phyloP scores from a whole-genome alignment of 768 basidiomycete species.

The Lactarius hatsudake region DNA sequence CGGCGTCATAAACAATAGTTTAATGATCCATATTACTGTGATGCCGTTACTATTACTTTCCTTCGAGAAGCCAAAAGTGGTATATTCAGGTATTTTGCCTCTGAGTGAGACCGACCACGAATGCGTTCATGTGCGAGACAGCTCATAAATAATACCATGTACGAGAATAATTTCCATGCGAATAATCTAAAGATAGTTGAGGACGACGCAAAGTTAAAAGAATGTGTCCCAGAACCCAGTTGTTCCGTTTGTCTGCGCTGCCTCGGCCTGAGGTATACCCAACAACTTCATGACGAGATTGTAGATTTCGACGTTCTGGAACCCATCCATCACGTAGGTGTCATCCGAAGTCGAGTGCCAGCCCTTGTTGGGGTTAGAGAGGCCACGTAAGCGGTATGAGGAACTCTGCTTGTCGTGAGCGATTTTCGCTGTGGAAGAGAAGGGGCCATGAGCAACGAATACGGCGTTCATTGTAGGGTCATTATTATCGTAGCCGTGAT shows the following conservation, averaged over 20 bases:
- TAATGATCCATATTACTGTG: too few relatives aligned
- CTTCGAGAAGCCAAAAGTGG: too few relatives aligned
- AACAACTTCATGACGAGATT: slow-evolving; percentile 75
- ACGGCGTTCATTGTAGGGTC: slow-evolving; percentile 80
- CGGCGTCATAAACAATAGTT: neutral
- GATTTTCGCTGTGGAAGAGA: slow-evolving; percentile 65
- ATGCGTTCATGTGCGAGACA: neutral
- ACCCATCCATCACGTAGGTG: slow-evolving; percentile 75
- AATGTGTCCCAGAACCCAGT: slow-evolving; percentile 81
- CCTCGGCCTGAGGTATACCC: slow-evolving; percentile 49
- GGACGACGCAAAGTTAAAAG: slow-evolving; percentile 37
- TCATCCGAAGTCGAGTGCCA: slow-evolving; percentile 69
- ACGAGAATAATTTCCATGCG: neutral
- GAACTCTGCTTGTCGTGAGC: slow-evolving; percentile 39
- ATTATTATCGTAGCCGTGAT: slow-evolving; percentile 87
- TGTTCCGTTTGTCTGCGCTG: slow-evolving; percentile 74
- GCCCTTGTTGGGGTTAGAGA: slow-evolving; percentile 41
- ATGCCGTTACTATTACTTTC: too few relatives aligned
- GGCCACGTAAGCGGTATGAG: slow-evolving; percentile 28
- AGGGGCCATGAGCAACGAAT: slow-evolving; percentile 91
- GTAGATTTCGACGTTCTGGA: slow-evolving; percentile 84
- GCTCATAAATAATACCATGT: neutral
- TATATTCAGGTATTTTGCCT: neutral
- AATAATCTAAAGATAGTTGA: neutral
- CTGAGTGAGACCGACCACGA: neutral